phyloP scores from a whole-genome alignment of 345 rosid species.

The Odontarrhena argentea region DNA sequence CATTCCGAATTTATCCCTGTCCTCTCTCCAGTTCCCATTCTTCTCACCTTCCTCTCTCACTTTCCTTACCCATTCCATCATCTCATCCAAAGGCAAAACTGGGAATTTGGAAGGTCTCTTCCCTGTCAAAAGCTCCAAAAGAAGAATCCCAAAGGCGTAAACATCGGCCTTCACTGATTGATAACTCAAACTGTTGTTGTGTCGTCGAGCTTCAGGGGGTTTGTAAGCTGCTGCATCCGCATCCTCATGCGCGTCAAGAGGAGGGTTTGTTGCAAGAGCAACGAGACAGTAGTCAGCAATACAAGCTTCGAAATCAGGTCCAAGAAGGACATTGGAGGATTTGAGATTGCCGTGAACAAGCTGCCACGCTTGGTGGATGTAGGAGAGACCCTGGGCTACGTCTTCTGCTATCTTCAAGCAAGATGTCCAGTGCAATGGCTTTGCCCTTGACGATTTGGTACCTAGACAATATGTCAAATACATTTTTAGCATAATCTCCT shows the following conservation, averaged over 20 bases:
- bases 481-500: background rate
- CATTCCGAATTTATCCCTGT: slow-evolving; percentile 67
- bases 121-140: slow-evolving; percentile 84
- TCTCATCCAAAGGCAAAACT: slow-evolving; percentile 39
- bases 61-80: slow-evolving; percentile 63
- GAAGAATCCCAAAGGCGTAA: slow-evolving; percentile 68
- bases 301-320: slow-evolving; percentile 92
- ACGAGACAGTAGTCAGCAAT: slow-evolving; percentile 73
- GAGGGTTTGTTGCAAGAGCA: slow-evolving; percentile 44
- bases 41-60: slow-evolving; percentile 58
- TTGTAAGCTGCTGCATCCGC: slow-evolving; percentile 46
- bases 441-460: slow-evolving; percentile 76
- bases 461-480: slow-evolving; percentile 48
- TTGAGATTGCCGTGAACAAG: slow-evolving; percentile 91
- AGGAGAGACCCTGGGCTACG: slow-evolving; percentile 89
- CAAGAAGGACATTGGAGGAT: slow-evolving; percentile 79
- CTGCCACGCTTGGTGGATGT: slow-evolving; percentile 96
- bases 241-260: slow-evolving; percentile 40
- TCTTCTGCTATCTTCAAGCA: slow-evolving; percentile 91
- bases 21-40: slow-evolving; percentile 41
- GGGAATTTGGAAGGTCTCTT: slow-evolving; percentile 69
- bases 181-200: slow-evolving; percentile 38
- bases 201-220: slow-evolving; percentile 64
- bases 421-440: slow-evolving; percentile 95
- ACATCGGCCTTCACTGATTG: slow-evolving; percentile 65